Conservation (phyloP, 1,139 yeast species). For the Yamadazyma dushanensis region DNA sequence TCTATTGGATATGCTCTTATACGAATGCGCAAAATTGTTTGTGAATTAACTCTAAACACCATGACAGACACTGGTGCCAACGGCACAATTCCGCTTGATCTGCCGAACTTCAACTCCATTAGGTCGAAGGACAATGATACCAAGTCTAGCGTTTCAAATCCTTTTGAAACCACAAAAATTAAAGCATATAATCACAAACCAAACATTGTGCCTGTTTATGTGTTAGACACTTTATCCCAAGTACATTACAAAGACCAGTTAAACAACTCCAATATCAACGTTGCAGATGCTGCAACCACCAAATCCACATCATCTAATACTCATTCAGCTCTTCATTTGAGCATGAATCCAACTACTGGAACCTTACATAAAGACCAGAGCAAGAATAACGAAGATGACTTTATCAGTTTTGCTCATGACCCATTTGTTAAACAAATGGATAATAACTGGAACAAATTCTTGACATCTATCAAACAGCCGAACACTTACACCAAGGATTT, state of each 20-base stretch:
- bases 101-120: conserved; percentile 4
- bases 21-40: conserved; percentile 3
- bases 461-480: conserved; percentile 38
- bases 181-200: conserved; percentile 39
- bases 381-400: conserved; percentile 33
- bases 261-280: conserved; percentile 31
- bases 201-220: conserved; percentile 56
- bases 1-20: neutral
- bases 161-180: conserved; percentile 29
- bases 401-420: conserved; percentile 37
- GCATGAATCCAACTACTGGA: conserved; percentile 2
- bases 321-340: too few species aligned
- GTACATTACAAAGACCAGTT: conserved; percentile 43
- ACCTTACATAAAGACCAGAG: conserved; percentile 7
- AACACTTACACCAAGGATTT: conserved; percentile 33
- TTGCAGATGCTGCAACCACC: conserved; percentile 10
- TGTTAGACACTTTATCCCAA: conserved; percentile 52
- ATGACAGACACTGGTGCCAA: conserved; percentile 1
- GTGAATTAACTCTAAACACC: conserved; percentile 1
- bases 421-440: conserved; percentile 39
- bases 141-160: conserved; percentile 17
- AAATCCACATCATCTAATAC: conserved; percentile 5
- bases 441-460: conserved; percentile 40
- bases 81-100: neutral
- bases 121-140: conserved; percentile 1